Evolutionary conservation across 1,284 basidiomycete species (phyloP).

Genomic region (Apiotrichum sp.): DNA sequence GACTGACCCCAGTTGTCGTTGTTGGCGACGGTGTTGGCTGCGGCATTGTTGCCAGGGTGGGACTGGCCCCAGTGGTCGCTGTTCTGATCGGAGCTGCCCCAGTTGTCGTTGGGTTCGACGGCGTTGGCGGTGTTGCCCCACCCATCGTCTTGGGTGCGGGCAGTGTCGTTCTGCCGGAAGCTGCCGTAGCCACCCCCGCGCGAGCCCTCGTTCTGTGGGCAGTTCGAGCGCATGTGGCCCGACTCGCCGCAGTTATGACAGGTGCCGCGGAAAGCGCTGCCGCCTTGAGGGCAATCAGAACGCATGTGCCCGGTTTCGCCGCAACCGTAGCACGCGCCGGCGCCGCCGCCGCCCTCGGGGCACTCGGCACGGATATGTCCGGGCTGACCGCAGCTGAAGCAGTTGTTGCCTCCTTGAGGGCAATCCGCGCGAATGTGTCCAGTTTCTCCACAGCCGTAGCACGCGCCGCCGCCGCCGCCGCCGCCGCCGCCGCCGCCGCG

Average conservation of each 20-base stretch:
- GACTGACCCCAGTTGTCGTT: background rate
- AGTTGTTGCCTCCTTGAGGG: too few relatives aligned
- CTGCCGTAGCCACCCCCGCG: background rate
- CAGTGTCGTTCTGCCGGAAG: background rate
- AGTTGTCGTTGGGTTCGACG: too few relatives aligned
- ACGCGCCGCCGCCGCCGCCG: constrained; percentile 5
- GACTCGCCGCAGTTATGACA: constrained; percentile 12
- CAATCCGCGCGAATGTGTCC: too few relatives aligned
- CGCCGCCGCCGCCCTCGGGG: background rate
- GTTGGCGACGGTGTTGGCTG: background rate
- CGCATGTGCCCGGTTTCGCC: too few relatives aligned
- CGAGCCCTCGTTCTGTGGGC: background rate
- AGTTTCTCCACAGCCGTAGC: constrained; percentile 20
- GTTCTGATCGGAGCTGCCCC: too few relatives aligned
- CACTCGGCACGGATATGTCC: constrained; percentile 22
- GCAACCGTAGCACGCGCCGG: too few relatives aligned
- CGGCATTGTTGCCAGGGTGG: background rate
- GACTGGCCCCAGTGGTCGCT: background rate
- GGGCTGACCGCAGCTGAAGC: too few relatives aligned
- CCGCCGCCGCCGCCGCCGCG: background rate
- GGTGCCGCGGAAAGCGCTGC: constrained; percentile 1
- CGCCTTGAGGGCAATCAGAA: too few relatives aligned
- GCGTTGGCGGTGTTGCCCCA: background rate
- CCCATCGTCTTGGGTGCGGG: too few relatives aligned
- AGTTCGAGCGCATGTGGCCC: constrained; percentile 3